Base-by-base conservation (phyloP, 352 stramenopile genomes). In the Phytophthora agathidicida region DNA sequence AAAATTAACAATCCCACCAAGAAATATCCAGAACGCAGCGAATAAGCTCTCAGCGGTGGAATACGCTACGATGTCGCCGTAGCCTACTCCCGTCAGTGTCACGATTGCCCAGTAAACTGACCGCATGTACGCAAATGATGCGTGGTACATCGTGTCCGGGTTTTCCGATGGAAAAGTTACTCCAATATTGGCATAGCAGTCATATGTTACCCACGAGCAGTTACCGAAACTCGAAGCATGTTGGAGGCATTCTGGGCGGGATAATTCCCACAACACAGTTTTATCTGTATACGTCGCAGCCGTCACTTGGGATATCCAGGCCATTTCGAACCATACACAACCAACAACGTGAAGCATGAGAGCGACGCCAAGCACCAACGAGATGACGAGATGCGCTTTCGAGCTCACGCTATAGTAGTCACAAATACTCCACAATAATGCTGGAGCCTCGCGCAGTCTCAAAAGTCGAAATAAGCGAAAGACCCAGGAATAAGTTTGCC, bases 91-190 rank as follows among this genome's bases (percentile, higher is more conserved):
- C 0, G 85, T 93, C 0, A 94, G 50, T 0, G 85, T 81, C 2
- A 91, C 82, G 1, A 93, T 77, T 1, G 80, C 73, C 83, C 85
- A 94, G 31, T 93, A 93, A 0, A 94, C 55, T 0, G 85, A 88
- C 2, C 85, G 80, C 7, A 91, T 32, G 47, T 91, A 92, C 0
- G 83, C 78, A 42, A 92, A 92, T 4, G 65, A 68, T 0, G 65
- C 53, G 19, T 68, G 60, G 39, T 92, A 92, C 20, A 53, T 47
- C 0, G 76, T 87, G 0, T 16, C 14, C 0, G 35, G 5, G 11
- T 86, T 59, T 35, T 89, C 60, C 7, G 71, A 60, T 4, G 83
- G 83, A 28, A 90, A 88, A 6, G 28, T 31, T 5, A 58, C 54
- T 0, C 75, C 76, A 16, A 92, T 68, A 33, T 92, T 67, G 0